Base-by-base conservation (phyloP, 257 asterid species). In the Penstemon newberryi region DNA sequence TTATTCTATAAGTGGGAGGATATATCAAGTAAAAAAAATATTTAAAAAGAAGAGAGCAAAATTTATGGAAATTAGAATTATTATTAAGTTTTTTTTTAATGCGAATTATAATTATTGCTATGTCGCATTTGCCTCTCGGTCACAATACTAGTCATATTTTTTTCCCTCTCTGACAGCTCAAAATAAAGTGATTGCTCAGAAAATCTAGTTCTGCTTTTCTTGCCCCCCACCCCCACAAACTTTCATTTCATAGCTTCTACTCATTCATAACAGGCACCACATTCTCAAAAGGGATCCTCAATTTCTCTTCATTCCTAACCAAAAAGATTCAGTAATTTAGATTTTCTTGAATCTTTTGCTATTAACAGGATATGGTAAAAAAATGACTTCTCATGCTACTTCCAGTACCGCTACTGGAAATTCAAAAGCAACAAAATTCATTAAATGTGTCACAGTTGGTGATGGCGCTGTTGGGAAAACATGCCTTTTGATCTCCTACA, bases 381-480 rank as follows among this genome's bases (percentile, higher is more conserved):
- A 62, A 72, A 82, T 82, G 86, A 82, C 82, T 65, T 60, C 41
- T 40, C 68, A 44, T 69, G 66, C 52, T 5, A 69, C 7, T 49
- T 46, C 54, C 25, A 65, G 37, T 67, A 36, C 60, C 65, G 63
- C 43, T 50, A 15, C 75, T 75, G 63, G 79, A 71, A 79, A 68
- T 77, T 70, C 72, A 39, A 72, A 83, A 0, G 81, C 81, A 0
- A 80, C 85, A 56, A 83, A 72, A 61, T 83, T 83, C 85, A 77
- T 83, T 38, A 83, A 83, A 62, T 83, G 87, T 67, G 87, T 83
- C 4, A 83, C 85, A 13, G 87, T 83, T 75, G 85, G 87, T 54
- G 87, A 83, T 75, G 87, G 87, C 45, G 85, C 87, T 1, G 83
- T 83, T 77, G 87, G 87, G 64, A 83, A 83, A 63, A 83, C 87